Evolutionary conservation across 2,329 filamentous ascomycete genomes (phyloP), one percentile per base, ranked within the genome.

Genomic region (Sporothrix luriei): DNA sequence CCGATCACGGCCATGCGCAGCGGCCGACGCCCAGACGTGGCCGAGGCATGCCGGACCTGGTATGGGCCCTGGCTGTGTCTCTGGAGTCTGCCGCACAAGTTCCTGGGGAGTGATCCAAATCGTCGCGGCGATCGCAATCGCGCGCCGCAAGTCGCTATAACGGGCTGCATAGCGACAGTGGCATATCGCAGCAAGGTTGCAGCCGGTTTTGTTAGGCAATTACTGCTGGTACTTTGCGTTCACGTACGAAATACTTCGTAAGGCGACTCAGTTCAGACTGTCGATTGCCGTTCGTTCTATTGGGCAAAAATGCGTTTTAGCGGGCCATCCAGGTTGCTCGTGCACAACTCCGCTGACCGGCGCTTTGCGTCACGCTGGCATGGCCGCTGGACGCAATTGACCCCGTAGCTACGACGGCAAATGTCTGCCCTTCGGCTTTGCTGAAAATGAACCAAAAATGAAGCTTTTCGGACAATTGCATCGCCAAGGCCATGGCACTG

Each of bases 1-100:
- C 94, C 95, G 74, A 98, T 87, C 72, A 98, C 87, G 71, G 94
- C 95, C 79, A 98, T 84, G 64, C 92, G 91, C 75, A 94, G 88
- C 26, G 65, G 70, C 11, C 49, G 67, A 4, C 59, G n/a, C n/a
- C 52, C 14, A 55, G 29, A 14, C 1, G 38, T 38, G 62, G 14
- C 26, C 19, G 68, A 40, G n/a, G 52, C 24, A 13, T 19, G 16
- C 3, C 66, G 57, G 3, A 33, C 40, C n/a, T 29, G 40, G 10
- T 38, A 19, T 26, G n/a, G 54, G 21, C 21, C 19, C 38, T 5
- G 54, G 48, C 4, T n/a, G 2, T 66, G 49, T 4, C 24, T 55
- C 21, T 16, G 13, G 2, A 26, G 21, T 19, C 10, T 13, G 33
- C 62, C 19, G 19, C 40, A 51, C 10, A 7, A 14, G 7, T 24